Conservation (phyloP, 1,284 basidiomycete species). For the Ceratobasidium sp. region DNA sequence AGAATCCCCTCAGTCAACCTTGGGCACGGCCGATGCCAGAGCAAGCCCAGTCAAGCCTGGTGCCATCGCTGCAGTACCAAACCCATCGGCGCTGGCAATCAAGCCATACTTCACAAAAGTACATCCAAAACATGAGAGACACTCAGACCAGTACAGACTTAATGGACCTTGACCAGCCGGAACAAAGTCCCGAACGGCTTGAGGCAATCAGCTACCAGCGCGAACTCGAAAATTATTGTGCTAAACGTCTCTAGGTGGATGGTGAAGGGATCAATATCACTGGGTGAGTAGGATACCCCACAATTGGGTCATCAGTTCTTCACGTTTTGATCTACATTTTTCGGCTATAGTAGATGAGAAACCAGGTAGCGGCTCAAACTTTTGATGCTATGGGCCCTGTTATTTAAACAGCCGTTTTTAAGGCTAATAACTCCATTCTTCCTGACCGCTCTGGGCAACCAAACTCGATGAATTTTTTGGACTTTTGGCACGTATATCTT, state of each 20-base stretch:
- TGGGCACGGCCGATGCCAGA: conserved; percentile 11
- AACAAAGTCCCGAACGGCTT: not conserved
- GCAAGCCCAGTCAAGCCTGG: not conserved
- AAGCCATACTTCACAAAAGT: not conserved
- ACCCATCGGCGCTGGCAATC: not conserved
- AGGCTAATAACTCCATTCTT: too few species aligned
- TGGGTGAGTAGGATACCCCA: too few species aligned
- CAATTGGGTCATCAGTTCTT: too few species aligned
- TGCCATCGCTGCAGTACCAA: not conserved
- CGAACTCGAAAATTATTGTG: not conserved
- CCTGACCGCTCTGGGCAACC: too few species aligned
- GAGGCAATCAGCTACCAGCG: not conserved
- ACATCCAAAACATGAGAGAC: not conserved
- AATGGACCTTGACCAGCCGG: not conserved
- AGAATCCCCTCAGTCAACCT: not conserved
- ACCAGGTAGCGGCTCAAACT: too few species aligned
- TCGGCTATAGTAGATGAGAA: too few species aligned
- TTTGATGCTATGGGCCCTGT: too few species aligned
- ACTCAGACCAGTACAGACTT: not conserved
- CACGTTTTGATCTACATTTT: too few species aligned
- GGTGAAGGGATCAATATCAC: not conserved
- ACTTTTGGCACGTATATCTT: too few species aligned
- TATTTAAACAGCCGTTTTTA: too few species aligned
- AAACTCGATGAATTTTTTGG: too few species aligned
- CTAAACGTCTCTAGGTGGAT: not conserved